Conservation (phyloP, 495 filamentous ascomycete genomes). For the Hypoxylon fragiforme region DNA sequence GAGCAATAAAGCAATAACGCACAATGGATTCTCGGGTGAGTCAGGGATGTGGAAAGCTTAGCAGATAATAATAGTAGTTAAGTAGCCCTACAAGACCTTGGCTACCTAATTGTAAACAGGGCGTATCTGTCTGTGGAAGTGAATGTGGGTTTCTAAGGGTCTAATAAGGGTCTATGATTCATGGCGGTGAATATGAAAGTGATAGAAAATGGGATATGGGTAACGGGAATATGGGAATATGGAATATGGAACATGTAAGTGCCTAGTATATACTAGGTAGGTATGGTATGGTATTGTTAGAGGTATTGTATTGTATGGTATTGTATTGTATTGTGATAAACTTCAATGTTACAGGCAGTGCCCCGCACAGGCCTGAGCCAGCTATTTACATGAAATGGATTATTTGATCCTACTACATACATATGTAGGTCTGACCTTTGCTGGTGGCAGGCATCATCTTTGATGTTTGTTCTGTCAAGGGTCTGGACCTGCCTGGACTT, state of each 20-base stretch:
- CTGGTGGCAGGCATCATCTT: background rate
- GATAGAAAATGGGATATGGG: too few species aligned
- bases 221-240: too few species aligned
- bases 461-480: slow-evolving; percentile 2
- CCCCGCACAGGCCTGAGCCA: too few species aligned
- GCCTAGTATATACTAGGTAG: too few species aligned
- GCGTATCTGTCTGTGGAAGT: background rate
- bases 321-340: too few species aligned
- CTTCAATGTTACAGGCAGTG: too few species aligned
- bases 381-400: too few species aligned
- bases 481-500: slow-evolving; percentile 27
- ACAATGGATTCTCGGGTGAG: background rate
- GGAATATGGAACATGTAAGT: too few species aligned
- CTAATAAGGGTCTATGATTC: slow-evolving; percentile 7
- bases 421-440: background rate
- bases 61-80: slow-evolving; percentile 9
- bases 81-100: slow-evolving; percentile 15
- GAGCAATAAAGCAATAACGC: background rate
- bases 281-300: too few species aligned
- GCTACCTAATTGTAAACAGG: background rate
- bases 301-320: too few species aligned
- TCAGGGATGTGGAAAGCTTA: slow-evolving; percentile 16
- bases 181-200: too few species aligned
- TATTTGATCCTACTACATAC: background rate
- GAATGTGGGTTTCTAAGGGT: too few species aligned